Conservation (phyloP, 2,329 filamentous ascomycete genomes). For the Fusarium newnesense region DNA sequence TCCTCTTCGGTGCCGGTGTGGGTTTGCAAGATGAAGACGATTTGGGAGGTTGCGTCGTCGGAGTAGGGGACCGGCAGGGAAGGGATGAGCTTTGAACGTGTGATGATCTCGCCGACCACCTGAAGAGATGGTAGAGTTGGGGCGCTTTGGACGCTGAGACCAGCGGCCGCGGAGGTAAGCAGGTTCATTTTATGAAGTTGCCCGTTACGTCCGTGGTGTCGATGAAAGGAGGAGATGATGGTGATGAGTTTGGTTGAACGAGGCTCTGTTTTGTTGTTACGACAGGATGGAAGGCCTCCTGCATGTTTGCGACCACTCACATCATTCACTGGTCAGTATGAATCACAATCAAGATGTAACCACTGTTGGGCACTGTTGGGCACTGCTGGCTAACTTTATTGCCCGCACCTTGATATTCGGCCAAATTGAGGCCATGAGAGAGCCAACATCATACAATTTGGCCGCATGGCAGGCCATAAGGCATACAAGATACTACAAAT, state of each 20-base stretch:
- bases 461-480: not conserved
- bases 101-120: not conserved
- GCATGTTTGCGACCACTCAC: not conserved
- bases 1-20: not conserved
- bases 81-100: not conserved
- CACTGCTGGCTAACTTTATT: fast-evolving
- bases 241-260: no score
- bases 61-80: constrained; percentile 6
- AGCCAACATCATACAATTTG: fast-evolving
- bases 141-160: not conserved
- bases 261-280: not conserved
- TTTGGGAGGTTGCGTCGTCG: constrained; percentile 22
- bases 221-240: not conserved
- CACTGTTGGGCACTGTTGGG: not conserved
- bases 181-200: not conserved
- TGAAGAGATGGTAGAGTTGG: fast-evolving
- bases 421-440: not conserved
- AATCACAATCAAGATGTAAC: fast-evolving
- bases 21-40: constrained; percentile 14
- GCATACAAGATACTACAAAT: not conserved
- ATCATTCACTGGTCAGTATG: fast-evolving
- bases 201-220: fast-evolving
- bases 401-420: not conserved
- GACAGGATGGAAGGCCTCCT: not conserved
- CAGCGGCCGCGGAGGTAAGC: not conserved